Conservation (phyloP, 116 monocot genomes). For the Dioscorea cayenensis region DNA sequence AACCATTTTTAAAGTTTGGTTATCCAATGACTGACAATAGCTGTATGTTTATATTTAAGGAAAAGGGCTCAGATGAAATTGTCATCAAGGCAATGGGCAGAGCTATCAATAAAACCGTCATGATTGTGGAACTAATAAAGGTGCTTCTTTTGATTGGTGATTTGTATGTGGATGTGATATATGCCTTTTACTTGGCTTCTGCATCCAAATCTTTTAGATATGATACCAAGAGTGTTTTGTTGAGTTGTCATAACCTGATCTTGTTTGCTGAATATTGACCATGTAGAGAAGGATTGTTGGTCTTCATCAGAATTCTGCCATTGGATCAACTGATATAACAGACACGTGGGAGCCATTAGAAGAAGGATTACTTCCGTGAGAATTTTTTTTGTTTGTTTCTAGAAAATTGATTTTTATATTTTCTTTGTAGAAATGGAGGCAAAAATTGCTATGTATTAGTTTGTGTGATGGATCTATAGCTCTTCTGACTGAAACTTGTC, state of each 20-base stretch:
- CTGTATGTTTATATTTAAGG: slow-evolving; percentile 31
- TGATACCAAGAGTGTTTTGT: neutral
- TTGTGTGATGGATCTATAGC: neutral
- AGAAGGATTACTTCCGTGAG: slow-evolving; percentile 94
- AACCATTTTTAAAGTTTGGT: neutral
- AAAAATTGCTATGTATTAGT: neutral
- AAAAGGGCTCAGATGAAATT: slow-evolving; percentile 77
- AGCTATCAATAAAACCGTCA: slow-evolving; percentile 88
- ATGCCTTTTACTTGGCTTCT: neutral
- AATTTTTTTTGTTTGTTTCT: neutral
- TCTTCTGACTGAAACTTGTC: neutral
- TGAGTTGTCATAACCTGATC: neutral
- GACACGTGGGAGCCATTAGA: slow-evolving; percentile 92
- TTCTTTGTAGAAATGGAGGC: neutral
- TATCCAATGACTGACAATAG: neutral
- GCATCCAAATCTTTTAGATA: neutral
- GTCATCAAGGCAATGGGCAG: slow-evolving; percentile 96
- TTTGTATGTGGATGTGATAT: neutral
- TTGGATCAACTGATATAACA: slow-evolving; percentile 71
- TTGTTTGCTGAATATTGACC: neutral
- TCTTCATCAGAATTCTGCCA: slow-evolving; percentile 69
- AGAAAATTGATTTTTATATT: neutral
- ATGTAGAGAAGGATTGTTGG: slow-evolving; percentile 67
- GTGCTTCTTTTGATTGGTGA: slow-evolving; percentile 11
- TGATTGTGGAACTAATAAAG: slow-evolving; percentile 87